Evolutionary conservation across 2,329 filamentous ascomycete genomes (phyloP).

Genomic region (Ambrosiella xylebori): DNA sequence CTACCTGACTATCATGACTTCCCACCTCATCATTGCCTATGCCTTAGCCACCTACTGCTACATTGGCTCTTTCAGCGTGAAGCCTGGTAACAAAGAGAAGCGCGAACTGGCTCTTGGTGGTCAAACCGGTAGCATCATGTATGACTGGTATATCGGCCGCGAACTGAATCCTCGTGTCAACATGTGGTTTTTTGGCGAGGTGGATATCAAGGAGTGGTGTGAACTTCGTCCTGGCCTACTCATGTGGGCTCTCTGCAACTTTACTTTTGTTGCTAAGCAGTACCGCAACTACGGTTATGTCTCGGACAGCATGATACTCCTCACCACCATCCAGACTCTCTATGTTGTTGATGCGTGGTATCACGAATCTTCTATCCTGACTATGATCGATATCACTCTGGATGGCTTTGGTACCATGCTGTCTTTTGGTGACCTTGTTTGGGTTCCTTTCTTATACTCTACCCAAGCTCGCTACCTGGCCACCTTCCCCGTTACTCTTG

Average conservation of each 20-base stretch:
- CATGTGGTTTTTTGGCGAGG: conserved; percentile 61
- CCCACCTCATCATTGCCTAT: conserved; percentile 63
- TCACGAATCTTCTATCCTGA: conserved; percentile 78
- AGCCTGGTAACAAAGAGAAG: conserved; percentile 50
- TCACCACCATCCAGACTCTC: conserved; percentile 58
- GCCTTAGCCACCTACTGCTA: conserved; percentile 64
- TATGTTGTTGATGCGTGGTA: conserved; percentile 75
- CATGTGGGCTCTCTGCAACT: conserved; percentile 73
- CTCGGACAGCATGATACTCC: conserved; percentile 70
- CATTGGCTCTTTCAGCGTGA: conserved; percentile 63
- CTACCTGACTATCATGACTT: conserved; percentile 69
- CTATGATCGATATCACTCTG: conserved; percentile 83
- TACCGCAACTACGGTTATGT: conserved; percentile 70
- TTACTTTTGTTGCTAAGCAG: conserved; percentile 72
- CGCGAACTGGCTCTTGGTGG: conserved; percentile 73
- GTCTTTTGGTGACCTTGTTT: conserved; percentile 77
- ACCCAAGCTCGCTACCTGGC: conserved; percentile 73
- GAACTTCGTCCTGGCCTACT: conserved; percentile 86
- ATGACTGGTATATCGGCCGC: conserved; percentile 93
- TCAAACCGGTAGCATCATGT: conserved; percentile 66
- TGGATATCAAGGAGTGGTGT: conserved; percentile 81
- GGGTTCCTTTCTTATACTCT: conserved; percentile 82
- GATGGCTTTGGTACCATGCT: conserved; percentile 96
- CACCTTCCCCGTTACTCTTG: conserved; percentile 64
- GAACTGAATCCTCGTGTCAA: conserved; percentile 80